Evolutionary conservation across 257 asterid genomes (phyloP), one percentile per base, ranked within the genome.

Genomic region (Phtheirospermum japonicum): DNA sequence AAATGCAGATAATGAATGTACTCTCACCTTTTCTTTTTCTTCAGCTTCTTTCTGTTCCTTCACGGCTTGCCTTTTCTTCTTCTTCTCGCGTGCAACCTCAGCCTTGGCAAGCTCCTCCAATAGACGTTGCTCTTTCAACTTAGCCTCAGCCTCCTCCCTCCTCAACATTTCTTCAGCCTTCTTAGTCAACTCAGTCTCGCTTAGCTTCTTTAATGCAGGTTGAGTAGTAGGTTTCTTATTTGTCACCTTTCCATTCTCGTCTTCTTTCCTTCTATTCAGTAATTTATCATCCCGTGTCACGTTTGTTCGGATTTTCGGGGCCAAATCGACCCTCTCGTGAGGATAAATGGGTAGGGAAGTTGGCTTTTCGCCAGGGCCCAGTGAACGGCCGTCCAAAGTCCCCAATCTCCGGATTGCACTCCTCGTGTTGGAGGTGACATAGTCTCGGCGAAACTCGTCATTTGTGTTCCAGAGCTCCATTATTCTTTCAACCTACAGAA

Each of bases 331-430:
- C n/a, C n/a, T n/a, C n/a, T n/a, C 85, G 39, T 69, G 71, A 52
- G 52, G 68, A 67, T 71, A 75, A 74, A 67, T 81, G 68, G 95
- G 86, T 57, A 85, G 18, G 12, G 73, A 48, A 52, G 76, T 82
- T 26, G 90, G 91, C 69, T 73, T 71, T 84, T 93, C 99, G 33
- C 85, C 79, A 42, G 96, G 94, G 54, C 92, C 94, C 49, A 89
- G 96, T 43, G 88, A 64, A 57, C 96, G 94, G 64, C 97, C 94
- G 64, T 93, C 99, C 68, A 83, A 75, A 39, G 97, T 87, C 54
- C 97, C 97, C 11, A 93, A 75, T 85, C 95, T 85, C 83, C 87
- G 65, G 49, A 82, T 39, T 2, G 88, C 85, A 67, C 96, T 89
- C 76, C 84, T 77, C 64, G 64, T 63, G 63, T 89, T 93, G 77